Evolutionary conservation across 768 basidiomycete genomes (phyloP).

Genomic region (Agrocybe praecox): DNA sequence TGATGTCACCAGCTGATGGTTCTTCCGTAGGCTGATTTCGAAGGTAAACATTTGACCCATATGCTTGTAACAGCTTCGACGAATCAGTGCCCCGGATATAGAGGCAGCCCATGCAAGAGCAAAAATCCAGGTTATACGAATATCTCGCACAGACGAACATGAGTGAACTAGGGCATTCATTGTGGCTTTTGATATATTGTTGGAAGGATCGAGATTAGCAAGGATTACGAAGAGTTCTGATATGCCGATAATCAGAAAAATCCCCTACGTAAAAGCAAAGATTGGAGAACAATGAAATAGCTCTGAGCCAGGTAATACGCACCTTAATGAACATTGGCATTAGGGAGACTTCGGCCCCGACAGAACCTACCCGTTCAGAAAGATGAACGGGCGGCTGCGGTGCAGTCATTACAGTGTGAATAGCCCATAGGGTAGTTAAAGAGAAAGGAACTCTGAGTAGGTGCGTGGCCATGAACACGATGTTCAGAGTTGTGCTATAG

Average conservation of each 20-base stretch:
- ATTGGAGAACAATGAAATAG: no score
- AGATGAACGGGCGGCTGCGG: conserved; percentile 25
- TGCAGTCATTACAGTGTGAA: conserved; percentile 26
- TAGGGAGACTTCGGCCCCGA: conserved; percentile 20
- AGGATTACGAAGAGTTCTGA: conserved; percentile 19
- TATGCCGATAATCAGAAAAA: conserved; percentile 20
- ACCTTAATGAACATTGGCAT: conserved; percentile 25
- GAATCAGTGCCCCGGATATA: conserved; percentile 10
- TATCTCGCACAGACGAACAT: not conserved
- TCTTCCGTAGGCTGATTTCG: conserved; percentile 15
- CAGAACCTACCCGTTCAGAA: conserved; percentile 20
- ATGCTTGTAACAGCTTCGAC: conserved; percentile 14
- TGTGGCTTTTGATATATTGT: not conserved
- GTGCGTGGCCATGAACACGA: no score
- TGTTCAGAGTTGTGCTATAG: no score
- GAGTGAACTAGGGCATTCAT: not conserved
- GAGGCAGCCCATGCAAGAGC: conserved; percentile 10
- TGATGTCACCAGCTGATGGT: conserved; percentile 16
- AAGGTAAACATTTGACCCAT: conserved; percentile 20
- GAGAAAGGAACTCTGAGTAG: conserved; percentile 24
- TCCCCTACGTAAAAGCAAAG: conserved; percentile 7
- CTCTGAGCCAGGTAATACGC: not conserved
- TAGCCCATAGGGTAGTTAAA: conserved; percentile 25
- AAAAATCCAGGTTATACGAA: conserved; percentile 6
- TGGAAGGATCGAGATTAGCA: conserved; percentile 3